phyloP scores from a whole-genome alignment of 129 eudicot genomes.

The Ambrosia artemisiifolia region DNA sequence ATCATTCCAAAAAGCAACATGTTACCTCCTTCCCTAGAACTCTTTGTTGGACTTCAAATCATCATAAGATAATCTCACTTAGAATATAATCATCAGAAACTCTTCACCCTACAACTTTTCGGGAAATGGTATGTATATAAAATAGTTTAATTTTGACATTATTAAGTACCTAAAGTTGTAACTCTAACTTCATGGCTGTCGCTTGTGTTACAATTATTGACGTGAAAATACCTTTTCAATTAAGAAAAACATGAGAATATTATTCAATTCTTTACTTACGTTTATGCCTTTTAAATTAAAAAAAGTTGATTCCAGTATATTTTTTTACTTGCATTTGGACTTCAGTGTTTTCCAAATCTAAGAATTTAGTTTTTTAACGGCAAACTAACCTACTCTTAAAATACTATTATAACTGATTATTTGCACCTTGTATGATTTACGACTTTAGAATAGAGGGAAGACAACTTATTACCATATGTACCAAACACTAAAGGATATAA shows the following conservation, averaged over 20 bases:
- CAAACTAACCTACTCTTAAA: too few relatives aligned
- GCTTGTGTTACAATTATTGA: neutral
- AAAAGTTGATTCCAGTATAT: too few relatives aligned
- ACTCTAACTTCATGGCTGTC: constrained; percentile 7
- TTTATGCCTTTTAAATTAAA: neutral
- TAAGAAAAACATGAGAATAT: neutral
- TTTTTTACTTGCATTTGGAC: too few relatives aligned
- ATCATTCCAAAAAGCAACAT: constrained; percentile 29
- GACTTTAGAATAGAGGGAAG: too few relatives aligned
- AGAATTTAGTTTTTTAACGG: too few relatives aligned
- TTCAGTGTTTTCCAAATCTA: too few relatives aligned
- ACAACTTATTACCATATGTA: too few relatives aligned
- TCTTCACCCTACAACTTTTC: neutral
- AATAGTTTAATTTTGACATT: neutral
- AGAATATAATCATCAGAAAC: constrained; percentile 25
- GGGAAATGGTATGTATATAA: neutral
- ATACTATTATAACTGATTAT: too few relatives aligned
- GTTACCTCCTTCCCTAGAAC: constrained; percentile 36
- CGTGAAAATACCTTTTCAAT: neutral
- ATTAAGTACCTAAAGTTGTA: neutral
- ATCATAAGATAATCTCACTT: constrained; percentile 41
- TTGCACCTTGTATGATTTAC: too few relatives aligned
- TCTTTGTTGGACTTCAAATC: constrained; percentile 9
- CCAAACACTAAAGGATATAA: too few relatives aligned
- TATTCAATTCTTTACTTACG: neutral